phyloP scores from a whole-genome alignment of 345 rosid species.

The Boechera retrofracta region DNA sequence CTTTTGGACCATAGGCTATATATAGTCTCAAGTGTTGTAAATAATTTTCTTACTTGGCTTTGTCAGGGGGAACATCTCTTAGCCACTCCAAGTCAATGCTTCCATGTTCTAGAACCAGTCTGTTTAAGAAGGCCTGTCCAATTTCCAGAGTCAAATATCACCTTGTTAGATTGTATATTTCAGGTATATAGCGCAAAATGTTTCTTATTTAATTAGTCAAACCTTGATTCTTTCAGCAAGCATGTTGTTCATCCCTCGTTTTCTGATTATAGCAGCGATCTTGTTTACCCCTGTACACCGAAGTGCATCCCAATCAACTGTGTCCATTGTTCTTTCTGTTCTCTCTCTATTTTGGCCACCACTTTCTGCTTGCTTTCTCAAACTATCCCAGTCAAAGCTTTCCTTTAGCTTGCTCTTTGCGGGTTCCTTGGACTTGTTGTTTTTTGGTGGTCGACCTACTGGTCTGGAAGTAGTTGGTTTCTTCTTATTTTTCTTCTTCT shows the following conservation, averaged over 20 bases:
- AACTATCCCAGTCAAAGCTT: constrained; percentile 73
- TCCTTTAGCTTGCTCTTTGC: constrained; percentile 54
- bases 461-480: constrained; percentile 7
- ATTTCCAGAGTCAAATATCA: constrained; percentile 9
- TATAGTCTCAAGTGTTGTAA: constrained; percentile 12
- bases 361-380: constrained; percentile 57
- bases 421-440: constrained; percentile 41
- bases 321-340: constrained; percentile 62
- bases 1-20: not conserved
- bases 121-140: constrained; percentile 80
- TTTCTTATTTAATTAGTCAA: constrained; percentile 1
- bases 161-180: constrained; percentile 6
- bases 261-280: constrained; percentile 66
- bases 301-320: constrained; percentile 84
- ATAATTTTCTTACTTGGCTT: constrained; percentile 71
- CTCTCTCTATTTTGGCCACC: constrained; percentile 56
- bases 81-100: constrained; percentile 87
- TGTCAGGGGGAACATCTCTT: constrained; percentile 79
- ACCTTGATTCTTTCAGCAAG: constrained; percentile 87
- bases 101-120: constrained; percentile 71
- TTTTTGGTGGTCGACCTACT: constrained; percentile 39
- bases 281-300: constrained; percentile 59
- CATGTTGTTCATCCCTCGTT: constrained; percentile 79
- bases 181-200: not conserved
- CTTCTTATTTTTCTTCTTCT: constrained; percentile 39